Percentiles rank a stretch among this genome's conserved stretches.
Evolutionary conservation across 768 basidiomycete genomes (phyloP).

Genomic region (Boletus tomentosulus): DNA sequence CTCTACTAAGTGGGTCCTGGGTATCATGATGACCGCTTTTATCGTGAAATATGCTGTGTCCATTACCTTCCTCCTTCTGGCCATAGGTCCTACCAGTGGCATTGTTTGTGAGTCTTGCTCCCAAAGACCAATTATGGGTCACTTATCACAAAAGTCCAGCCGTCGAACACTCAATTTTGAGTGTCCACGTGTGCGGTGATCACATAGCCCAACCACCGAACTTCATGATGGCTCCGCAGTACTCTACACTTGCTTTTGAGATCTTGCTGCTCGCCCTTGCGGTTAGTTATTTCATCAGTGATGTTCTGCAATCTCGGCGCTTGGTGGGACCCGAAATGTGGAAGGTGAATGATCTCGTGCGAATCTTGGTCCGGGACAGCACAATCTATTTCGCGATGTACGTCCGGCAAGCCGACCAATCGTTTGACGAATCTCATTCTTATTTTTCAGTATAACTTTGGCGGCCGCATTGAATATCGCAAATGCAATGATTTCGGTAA

Average conservation of each 20-base stretch:
- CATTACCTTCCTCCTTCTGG: constrained; percentile 8
- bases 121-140: background rate
- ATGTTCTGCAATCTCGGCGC: constrained; percentile 5
- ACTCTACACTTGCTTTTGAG: constrained; percentile 14
- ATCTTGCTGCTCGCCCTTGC: constrained; percentile 14
- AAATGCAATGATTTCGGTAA: background rate
- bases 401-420: background rate
- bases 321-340: background rate
- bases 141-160: constrained; percentile 2
- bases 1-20: constrained; percentile 5
- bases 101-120: constrained; percentile 2
- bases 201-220: background rate
- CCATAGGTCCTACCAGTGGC: constrained; percentile 9
- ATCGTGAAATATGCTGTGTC: constrained; percentile 4
- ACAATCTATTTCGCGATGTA: constrained; percentile 19
- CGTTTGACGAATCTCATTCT: background rate
- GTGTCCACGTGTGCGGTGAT: constrained; percentile 1
- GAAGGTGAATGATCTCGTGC: constrained; percentile 6
- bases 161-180: background rate
- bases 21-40: constrained; percentile 2
- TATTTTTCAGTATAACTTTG: constrained; percentile 1
- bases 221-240: constrained; percentile 1
- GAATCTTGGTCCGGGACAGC: constrained; percentile 17
- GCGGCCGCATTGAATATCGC: constrained; percentile 4
- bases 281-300: constrained; percentile 3